Conservation (phyloP, 805 yeast species). For the Ogataea polymorpha region DNA sequence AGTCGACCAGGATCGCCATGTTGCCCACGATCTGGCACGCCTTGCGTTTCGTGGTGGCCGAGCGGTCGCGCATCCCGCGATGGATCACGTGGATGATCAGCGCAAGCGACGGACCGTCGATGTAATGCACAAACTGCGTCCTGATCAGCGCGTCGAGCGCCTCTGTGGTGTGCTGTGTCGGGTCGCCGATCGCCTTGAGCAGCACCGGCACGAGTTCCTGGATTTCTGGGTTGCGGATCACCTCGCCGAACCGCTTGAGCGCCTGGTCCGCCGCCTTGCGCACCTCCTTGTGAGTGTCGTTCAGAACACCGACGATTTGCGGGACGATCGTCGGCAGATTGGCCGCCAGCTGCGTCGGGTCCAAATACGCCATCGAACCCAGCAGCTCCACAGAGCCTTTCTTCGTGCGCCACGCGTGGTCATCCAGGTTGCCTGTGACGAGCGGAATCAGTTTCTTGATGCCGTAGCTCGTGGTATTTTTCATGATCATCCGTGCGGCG, state of each 20-base stretch:
- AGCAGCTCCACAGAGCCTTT: slow-evolving; percentile 94
- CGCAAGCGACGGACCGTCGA: slow-evolving; percentile 97
- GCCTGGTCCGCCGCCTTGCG: slow-evolving; percentile 91
- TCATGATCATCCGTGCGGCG: slow-evolving; percentile 88
- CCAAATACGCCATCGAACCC: slow-evolving; percentile 97
- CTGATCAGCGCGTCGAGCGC: slow-evolving; percentile 83
- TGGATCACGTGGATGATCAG: slow-evolving; percentile 90
- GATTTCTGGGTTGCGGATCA: slow-evolving; percentile 95
- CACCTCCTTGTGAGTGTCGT: slow-evolving; percentile 95
- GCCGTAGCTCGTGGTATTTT: slow-evolving; percentile 87
- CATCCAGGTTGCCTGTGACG: slow-evolving; percentile 81
- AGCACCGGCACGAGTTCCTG: slow-evolving; percentile 84
- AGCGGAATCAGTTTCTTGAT: slow-evolving; percentile 87
- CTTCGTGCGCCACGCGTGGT: slow-evolving; percentile 92
- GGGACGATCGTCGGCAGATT: slow-evolving; percentile 91
- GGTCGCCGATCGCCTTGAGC: slow-evolving; percentile 93
- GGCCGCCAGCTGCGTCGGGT: slow-evolving; percentile 88
- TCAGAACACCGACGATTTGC: slow-evolving; percentile 90
- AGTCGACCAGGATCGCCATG: slow-evolving; percentile 93
- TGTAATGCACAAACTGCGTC: slow-evolving; percentile 95
- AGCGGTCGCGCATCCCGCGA: slow-evolving; percentile 91
- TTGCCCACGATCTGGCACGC: slow-evolving; percentile 98
- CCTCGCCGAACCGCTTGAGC: slow-evolving; percentile 90
- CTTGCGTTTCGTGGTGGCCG: slow-evolving; percentile 88
- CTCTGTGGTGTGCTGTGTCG: slow-evolving; percentile 81